Evolutionary conservation across 768 basidiomycete species (phyloP), one percentile per base, ranked within the genome.

Genomic region (Trametes villosa): DNA sequence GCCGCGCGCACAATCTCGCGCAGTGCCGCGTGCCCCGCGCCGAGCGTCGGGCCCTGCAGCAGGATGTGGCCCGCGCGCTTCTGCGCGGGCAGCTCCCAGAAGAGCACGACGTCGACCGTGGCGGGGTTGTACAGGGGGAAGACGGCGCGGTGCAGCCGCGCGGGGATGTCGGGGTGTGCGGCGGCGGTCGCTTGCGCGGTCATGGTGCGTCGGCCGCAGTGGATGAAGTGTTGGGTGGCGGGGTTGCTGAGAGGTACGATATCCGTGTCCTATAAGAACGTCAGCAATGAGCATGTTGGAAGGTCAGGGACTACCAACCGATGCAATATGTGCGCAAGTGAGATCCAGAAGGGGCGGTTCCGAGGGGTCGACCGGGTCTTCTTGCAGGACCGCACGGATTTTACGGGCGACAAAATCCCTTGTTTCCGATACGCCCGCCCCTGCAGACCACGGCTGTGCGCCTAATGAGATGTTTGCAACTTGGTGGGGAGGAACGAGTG

Each of bases 91-190:
- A 92, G 79, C 54, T 84, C 81, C 92, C 93, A 98, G 71, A 85
- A 87, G 44, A 96, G 65, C 57, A 91, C 64, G 45, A 95, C 67
- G 70, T 95, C 91, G 42, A 95, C 76, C 7, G 86, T 79, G 22
- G 81, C 71, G 0, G 94, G 91, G 64, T 89, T 82, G 74, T 89
- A 86, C 4, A 97, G 80, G 2, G 95, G 92, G 72, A 97, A 98
- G 47, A 94, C 82, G 31, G 72, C 70, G 0, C 81, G 77, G 67
- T 85, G 78, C 0, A 80, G 78, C 2, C 71, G 46, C 11, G 73
- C 48, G 0, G 90, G 81, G 33, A 96, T 86, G 53, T 89, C 79
- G 0, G 83, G 80, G 71, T 87, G 78, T 49, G 76, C 67, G 56
- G 70, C 69, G 29, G 75, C 60, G 59, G 82, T 60, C 12, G 74